These are phyloP conservation scores for Pythium rhizo-oryzae DNA, from an alignment of 352 stramenopile species.

Conservation along the genomic window DNA sequence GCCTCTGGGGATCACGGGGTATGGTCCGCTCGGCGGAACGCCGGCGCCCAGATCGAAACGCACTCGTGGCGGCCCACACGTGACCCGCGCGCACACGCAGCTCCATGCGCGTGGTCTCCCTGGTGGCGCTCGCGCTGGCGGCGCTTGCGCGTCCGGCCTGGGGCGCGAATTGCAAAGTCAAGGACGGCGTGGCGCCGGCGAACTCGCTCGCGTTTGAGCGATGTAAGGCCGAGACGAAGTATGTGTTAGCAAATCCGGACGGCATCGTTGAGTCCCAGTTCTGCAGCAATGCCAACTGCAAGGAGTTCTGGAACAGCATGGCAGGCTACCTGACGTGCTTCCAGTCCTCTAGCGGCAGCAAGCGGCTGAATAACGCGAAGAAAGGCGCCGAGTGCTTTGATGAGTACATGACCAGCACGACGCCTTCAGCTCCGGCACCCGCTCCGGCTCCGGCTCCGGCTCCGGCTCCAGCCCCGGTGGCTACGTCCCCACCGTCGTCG, in stretches of 20 bases:
- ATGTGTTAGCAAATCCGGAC: neutral
- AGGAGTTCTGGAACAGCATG: neutral
- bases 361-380: neutral
- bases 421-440: no score
- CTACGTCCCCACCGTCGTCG: neutral
- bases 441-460: neutral
- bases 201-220: neutral
- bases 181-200: neutral
- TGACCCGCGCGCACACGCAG: neutral
- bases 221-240: neutral
- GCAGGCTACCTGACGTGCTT: neutral
- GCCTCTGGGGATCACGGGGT: no score
- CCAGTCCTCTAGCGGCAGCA: neutral
- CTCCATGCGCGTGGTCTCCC: neutral
- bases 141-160: neutral
- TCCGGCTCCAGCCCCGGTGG: no score
- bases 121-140: neutral
- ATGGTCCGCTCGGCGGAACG: conserved; percentile 5
- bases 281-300: conserved; percentile 8
- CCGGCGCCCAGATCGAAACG: conserved; percentile 3
- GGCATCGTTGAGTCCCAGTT: neutral
- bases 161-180: conserved; percentile 2
- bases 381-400: conserved; percentile 6
- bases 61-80: neutral
- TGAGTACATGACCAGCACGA: neutral